phyloP scores from a whole-genome alignment of 2,329 filamentous ascomycete genomes.

The Dothideomycetes sp. region DNA sequence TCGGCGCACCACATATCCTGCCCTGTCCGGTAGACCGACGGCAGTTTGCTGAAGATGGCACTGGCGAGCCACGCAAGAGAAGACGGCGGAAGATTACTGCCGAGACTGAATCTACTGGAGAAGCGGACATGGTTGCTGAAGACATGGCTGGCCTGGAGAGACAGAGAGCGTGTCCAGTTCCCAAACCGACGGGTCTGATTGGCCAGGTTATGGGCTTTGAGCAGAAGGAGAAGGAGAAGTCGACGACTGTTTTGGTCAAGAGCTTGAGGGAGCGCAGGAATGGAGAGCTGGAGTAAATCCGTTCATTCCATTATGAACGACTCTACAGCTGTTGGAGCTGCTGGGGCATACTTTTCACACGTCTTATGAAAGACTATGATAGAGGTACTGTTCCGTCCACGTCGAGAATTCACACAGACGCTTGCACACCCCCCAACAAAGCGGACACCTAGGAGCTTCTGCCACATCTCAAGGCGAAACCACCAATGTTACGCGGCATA shows the following conservation, averaged over 20 bases:
- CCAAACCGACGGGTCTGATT: conserved; percentile 72
- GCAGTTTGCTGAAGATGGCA: conserved; percentile 54
- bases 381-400: too few relatives aligned
- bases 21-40: conserved; percentile 76
- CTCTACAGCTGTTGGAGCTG: neutral
- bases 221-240: neutral
- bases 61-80: conserved; percentile 20
- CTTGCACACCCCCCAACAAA: too few relatives aligned
- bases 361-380: too few relatives aligned
- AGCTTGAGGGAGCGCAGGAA: conserved; percentile 1
- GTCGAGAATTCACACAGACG: too few relatives aligned
- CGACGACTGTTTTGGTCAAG: conserved; percentile 2
- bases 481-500: too few relatives aligned
- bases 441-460: too few relatives aligned
- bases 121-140: conserved; percentile 16
- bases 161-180: conserved; percentile 67
- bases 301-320: neutral
- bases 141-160: conserved; percentile 1
- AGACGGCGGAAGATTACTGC: conserved; percentile 32
- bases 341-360: too few relatives aligned
- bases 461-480: too few relatives aligned
- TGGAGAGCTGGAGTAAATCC: neutral
- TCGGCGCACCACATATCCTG: conserved; percentile 77
- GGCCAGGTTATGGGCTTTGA: conserved; percentile 63
- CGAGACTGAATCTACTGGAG: too few relatives aligned